Percentiles rank a stretch among this genome's conserved stretches.
phyloP scores from a whole-genome alignment of 2,329 filamentous ascomycete genomes.

The Erysiphe neolycopersici region DNA sequence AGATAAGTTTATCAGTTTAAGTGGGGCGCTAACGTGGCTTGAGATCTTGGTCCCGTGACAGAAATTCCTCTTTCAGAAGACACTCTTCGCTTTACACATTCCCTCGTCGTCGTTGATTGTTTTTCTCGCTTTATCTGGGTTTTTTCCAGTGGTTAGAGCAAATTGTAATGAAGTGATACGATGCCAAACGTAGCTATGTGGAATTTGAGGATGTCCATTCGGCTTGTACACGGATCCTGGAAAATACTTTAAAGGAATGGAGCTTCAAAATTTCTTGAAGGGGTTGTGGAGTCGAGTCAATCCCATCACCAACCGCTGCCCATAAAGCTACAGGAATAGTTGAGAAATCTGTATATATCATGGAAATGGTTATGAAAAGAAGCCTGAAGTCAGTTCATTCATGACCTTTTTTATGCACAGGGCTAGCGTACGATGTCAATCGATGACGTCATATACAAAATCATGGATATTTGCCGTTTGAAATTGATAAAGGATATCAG shows the following conservation, averaged over 20 bases:
- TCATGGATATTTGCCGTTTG: background rate
- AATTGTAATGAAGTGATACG: background rate
- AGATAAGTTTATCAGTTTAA: background rate
- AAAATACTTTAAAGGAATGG: background rate
- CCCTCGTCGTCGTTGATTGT: background rate
- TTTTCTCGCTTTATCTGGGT: conserved; percentile 1
- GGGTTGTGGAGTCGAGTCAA: background rate
- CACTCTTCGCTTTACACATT: background rate
- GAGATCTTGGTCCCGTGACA: background rate
- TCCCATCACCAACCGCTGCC: background rate
- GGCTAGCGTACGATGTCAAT: background rate
- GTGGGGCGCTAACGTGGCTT: background rate
- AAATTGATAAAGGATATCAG: background rate
- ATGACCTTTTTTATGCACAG: background rate
- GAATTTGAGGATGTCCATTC: background rate
- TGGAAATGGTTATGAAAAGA: background rate
- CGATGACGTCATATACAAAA: background rate
- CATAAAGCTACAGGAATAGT: conserved; percentile 1
- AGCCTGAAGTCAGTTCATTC: background rate
- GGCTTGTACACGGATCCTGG: background rate
- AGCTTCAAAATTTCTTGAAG: background rate
- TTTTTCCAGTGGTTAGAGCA: background rate
- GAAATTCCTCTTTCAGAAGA: background rate
- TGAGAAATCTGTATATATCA: conserved; percentile 1
- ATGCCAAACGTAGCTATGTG: background rate